A percentile compares a stretch with the other conserved stretches of the same genome.
phyloP scores from a whole-genome alignment of 169 alveolate species.

The Plasmodium inui region DNA sequence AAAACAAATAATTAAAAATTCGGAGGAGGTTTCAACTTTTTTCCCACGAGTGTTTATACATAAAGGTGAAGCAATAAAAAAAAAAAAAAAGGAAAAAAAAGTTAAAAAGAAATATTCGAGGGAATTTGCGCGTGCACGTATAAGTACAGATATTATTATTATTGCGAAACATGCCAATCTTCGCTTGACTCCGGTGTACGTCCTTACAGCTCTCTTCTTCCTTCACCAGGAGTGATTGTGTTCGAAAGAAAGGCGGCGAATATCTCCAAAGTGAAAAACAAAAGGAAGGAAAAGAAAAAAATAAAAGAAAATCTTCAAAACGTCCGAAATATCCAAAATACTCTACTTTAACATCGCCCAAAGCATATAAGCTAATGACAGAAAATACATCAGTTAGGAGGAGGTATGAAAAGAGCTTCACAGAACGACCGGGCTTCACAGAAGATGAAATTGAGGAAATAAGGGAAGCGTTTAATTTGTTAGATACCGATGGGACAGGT shows the following conservation, averaged over 20 bases:
- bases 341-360: background rate
- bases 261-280: background rate
- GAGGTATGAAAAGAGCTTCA: slow-evolving; percentile 63
- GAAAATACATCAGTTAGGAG: slow-evolving; percentile 70
- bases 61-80: background rate
- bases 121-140: background rate
- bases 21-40: background rate
- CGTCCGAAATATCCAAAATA: background rate
- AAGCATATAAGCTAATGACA: slow-evolving; percentile 38
- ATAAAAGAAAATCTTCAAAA: background rate
- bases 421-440: slow-evolving; percentile 84
- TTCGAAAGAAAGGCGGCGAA: background rate
- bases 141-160: background rate
- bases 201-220: background rate
- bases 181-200: background rate
- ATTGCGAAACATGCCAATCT: background rate
- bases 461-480: slow-evolving; percentile 98
- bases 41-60: background rate
- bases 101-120: background rate
- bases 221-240: background rate
- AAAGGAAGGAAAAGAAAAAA: background rate
- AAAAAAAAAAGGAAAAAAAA: background rate
- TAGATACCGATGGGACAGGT: slow-evolving; percentile 99
- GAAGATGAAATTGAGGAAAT: slow-evolving; percentile 99
- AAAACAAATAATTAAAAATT: background rate